phyloP scores from a whole-genome alignment of 73 alveolate genomes.

The Tetrahymena thermophila region DNA sequence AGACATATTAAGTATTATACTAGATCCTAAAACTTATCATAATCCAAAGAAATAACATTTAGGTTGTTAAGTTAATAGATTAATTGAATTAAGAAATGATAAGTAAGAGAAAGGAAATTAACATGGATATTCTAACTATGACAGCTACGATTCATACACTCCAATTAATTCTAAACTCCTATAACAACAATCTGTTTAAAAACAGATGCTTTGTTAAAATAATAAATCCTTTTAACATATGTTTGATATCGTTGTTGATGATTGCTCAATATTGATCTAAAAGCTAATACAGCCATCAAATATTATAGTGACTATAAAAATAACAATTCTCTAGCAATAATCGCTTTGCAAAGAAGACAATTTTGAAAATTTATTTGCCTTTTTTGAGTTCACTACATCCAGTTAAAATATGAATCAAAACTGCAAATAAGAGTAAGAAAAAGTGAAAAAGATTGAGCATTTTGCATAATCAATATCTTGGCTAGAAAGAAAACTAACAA shows the following conservation, averaged over 20 bases:
- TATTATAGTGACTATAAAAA: background rate
- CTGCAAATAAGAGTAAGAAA: background rate
- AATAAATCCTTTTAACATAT: background rate
- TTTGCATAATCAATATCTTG: background rate
- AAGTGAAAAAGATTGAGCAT: background rate
- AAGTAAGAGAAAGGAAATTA: background rate
- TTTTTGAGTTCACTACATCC: background rate
- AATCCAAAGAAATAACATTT: background rate
- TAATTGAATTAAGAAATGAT: background rate
- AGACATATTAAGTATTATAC: background rate
- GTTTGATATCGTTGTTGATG: background rate
- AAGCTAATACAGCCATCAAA: background rate
- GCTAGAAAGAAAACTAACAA: background rate
- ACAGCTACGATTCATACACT: background rate
- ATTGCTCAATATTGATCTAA: background rate
- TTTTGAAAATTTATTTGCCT: background rate
- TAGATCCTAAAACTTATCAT: background rate
- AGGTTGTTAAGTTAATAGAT: background rate
- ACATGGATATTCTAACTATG: background rate
- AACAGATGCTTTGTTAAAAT: background rate
- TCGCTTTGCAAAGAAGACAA: background rate
- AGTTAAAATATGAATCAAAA: background rate
- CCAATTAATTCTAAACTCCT: background rate
- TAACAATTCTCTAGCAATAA: background rate
- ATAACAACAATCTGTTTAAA: too few relatives aligned